These are phyloP conservation scores for Paulownia fortunei DNA, from an alignment of 257 asterid genomes.

Conservation along the genomic window DNA sequence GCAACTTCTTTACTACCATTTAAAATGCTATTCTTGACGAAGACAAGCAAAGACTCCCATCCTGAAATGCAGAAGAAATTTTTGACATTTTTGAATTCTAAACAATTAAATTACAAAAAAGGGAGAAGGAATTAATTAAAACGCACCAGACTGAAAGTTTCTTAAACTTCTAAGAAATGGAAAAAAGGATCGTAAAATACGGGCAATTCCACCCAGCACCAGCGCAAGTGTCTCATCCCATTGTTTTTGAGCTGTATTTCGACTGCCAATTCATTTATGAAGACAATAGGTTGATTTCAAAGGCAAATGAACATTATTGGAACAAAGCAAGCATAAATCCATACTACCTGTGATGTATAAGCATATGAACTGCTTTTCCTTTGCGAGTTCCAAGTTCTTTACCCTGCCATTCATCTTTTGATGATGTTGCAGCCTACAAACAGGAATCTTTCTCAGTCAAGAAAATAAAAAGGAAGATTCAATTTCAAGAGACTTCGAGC, in stretches of 20 bases:
- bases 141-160: constrained; percentile 77
- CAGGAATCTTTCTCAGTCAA: constrained; percentile 34
- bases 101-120: constrained; percentile 6
- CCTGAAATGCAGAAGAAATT: constrained; percentile 55
- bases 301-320: constrained; percentile 6
- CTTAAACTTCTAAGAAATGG: constrained; percentile 75
- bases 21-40: constrained; percentile 79
- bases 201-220: constrained; percentile 90
- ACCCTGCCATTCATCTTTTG: constrained; percentile 98
- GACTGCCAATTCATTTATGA: constrained; percentile 58
- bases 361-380: constrained; percentile 99
- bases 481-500: constrained; percentile 26
- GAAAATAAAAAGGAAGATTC: constrained; percentile 28
- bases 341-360: constrained; percentile 92
- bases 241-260: constrained; percentile 98
- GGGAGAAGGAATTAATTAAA: constrained; percentile 5
- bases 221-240: constrained; percentile 99
- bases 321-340: constrained; percentile 29
- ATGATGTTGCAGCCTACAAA: constrained; percentile 92
- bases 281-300: constrained; percentile 20
- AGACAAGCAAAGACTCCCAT: constrained; percentile 87
- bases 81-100: neutral
- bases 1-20: constrained; percentile 94
- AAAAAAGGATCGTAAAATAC: constrained; percentile 84
- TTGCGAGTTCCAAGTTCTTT: constrained; percentile 97